These are phyloP conservation scores for Chaetomium fimeti DNA, from an alignment of 495 filamentous ascomycete genomes.

Conservation along the genomic window DNA sequence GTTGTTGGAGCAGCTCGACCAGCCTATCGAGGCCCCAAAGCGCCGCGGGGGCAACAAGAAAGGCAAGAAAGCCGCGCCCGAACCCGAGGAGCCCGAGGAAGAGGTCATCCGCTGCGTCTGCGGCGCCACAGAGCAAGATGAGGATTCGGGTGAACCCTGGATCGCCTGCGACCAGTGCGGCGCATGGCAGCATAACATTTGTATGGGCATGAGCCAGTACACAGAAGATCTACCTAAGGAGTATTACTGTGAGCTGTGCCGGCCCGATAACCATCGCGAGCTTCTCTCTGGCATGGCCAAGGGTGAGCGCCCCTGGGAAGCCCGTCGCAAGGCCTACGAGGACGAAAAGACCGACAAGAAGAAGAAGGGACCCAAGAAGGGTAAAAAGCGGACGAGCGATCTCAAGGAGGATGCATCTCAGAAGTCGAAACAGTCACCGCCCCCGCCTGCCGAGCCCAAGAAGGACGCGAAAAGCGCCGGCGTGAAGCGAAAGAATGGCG, in stretches of 20 bases:
- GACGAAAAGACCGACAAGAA: constrained; percentile 47
- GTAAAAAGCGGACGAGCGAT: constrained; percentile 51
- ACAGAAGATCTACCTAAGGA: constrained; percentile 68
- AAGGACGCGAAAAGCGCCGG: constrained; percentile 32
- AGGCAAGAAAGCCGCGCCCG: constrained; percentile 53
- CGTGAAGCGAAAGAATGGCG: constrained; percentile 47
- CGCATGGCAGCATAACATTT: constrained; percentile 96
- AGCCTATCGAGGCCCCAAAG: constrained; percentile 59
- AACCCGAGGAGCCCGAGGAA: constrained; percentile 61
- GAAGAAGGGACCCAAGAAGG: constrained; percentile 49
- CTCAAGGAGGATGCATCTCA: constrained; percentile 47
- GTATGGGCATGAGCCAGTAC: constrained; percentile 80
- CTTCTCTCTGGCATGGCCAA: constrained; percentile 69
- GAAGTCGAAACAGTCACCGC: constrained; percentile 43
- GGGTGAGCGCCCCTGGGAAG: constrained; percentile 87
- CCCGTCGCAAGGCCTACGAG: constrained; percentile 55
- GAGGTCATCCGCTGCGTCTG: constrained; percentile 88
- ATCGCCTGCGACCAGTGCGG: constrained; percentile 89
- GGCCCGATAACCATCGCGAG: constrained; percentile 73
- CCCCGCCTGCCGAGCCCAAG: constrained; percentile 39
- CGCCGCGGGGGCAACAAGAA: constrained; percentile 55
- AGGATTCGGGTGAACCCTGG: constrained; percentile 76
- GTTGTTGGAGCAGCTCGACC: constrained; percentile 69
- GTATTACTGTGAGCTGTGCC: constrained; percentile 90
- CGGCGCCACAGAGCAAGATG: constrained; percentile 80